These are phyloP conservation scores for Nakazawaea wickerhamii DNA, from an alignment of 805 yeast genomes.

Conservation along the genomic window DNA sequence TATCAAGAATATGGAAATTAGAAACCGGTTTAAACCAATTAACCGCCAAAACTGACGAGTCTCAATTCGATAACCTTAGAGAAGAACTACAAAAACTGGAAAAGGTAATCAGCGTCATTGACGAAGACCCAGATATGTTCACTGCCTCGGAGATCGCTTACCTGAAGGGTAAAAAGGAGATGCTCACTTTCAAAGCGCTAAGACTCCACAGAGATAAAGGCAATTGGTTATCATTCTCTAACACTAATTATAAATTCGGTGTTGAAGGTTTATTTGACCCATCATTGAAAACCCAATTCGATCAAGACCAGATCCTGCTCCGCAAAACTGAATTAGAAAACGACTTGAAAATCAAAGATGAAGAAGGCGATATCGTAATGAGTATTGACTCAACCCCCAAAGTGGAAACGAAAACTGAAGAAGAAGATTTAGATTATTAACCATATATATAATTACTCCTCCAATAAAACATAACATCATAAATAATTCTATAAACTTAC, in stretches of 20 bases:
- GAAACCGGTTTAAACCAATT: conserved; percentile 7
- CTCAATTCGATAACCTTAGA: conserved; percentile 6
- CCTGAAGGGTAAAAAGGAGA: conserved; percentile 7
- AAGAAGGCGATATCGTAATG: conserved; percentile 7
- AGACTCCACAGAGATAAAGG: conserved; percentile 15
- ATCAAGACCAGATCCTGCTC: neutral
- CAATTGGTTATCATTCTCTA: conserved; percentile 7
- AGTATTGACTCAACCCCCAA: neutral
- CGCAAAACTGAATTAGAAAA: neutral
- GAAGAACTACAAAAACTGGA: conserved; percentile 5
- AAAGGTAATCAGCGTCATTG: neutral
- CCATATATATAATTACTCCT: neutral
- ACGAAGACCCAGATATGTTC: conserved; percentile 12
- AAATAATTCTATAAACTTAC: conserved; percentile 14
- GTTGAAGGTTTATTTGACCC: conserved; percentile 11
- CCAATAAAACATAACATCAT: neutral
- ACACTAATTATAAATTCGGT: conserved; percentile 10
- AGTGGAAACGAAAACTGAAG: neutral
- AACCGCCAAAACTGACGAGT: no score
- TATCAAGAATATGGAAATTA: conserved; percentile 10
- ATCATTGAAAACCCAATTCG: conserved; percentile 3
- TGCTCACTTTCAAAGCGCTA: conserved; percentile 14
- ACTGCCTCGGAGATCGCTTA: conserved; percentile 7
- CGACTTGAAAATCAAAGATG: conserved; percentile 1
- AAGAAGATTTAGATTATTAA: conserved; percentile 10